Conservation (phyloP, 2,329 filamentous ascomycete species). For the Pseudogymnoascus sp. region DNA sequence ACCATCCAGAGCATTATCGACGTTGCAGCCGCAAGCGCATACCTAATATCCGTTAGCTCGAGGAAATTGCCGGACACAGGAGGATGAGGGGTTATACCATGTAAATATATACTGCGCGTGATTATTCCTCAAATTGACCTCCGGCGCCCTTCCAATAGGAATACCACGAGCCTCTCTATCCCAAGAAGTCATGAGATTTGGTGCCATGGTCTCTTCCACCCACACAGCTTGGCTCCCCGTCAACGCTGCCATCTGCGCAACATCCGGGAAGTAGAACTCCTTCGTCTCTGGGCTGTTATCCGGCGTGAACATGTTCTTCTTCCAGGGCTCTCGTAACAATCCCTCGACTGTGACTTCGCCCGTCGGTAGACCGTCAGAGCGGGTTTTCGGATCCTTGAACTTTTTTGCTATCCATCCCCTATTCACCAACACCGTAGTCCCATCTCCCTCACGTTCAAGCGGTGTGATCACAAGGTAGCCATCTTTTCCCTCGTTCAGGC, state of each 20-base stretch:
- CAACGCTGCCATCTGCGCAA: constrained; percentile 78
- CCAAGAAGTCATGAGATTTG: constrained; percentile 67
- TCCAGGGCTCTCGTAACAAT: constrained; percentile 78
- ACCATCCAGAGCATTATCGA: constrained; percentile 97
- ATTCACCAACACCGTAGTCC: constrained; percentile 73
- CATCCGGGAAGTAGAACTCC: constrained; percentile 93
- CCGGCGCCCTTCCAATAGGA: constrained; percentile 77
- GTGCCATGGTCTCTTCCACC: constrained; percentile 91
- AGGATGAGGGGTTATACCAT: constrained; percentile 54
- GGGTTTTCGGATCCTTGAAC: constrained; percentile 52
- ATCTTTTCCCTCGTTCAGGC: constrained; percentile 79
- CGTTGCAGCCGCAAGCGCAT: constrained; percentile 73
- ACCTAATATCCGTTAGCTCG: constrained; percentile 47
- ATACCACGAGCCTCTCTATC: constrained; percentile 72
- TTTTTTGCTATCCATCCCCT: constrained; percentile 86
- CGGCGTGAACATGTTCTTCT: constrained; percentile 97
- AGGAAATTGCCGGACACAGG: background rate
- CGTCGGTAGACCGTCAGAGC: constrained; percentile 55
- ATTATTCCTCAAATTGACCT: constrained; percentile 92
- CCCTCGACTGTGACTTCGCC: constrained; percentile 75
- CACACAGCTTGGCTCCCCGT: constrained; percentile 81
- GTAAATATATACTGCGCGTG: constrained; percentile 98
- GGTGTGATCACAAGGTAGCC: constrained; percentile 90
- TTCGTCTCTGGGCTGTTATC: constrained; percentile 74
- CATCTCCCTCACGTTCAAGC: constrained; percentile 58